Percentiles rank a stretch among this genome's conserved stretches.
These are phyloP conservation scores for Globisporangium nunn DNA, from an alignment of 352 stramenopile species.

Conservation along the genomic window DNA sequence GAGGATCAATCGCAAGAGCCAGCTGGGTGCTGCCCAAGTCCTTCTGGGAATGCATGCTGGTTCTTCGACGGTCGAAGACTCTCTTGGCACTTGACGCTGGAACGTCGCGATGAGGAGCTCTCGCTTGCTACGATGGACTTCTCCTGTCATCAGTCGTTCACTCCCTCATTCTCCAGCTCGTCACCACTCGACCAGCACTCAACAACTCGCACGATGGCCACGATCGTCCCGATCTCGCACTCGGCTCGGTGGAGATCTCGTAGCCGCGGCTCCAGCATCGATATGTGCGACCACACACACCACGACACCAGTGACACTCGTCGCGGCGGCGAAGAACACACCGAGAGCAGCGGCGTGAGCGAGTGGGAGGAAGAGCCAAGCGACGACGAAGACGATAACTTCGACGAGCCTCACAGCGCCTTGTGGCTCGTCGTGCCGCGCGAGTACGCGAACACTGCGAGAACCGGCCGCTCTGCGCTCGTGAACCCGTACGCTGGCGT, in stretches of 20 bases:
- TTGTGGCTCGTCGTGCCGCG: conserved; percentile 38
- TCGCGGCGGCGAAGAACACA: not conserved
- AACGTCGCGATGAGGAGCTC: not conserved
- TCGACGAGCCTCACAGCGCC: conserved; percentile 28
- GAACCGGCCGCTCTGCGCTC: not conserved
- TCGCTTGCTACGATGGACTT: not conserved
- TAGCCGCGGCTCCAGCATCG: conserved; percentile 41
- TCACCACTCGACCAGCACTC: not conserved
- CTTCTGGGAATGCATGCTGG: too few relatives aligned
- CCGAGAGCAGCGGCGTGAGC: conserved; percentile 3
- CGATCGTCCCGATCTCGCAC: conserved; percentile 52
- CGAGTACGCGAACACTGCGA: conserved; percentile 16
- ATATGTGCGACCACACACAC: conserved; percentile 13
- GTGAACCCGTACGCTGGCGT: not conserved
- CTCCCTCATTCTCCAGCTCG: not conserved
- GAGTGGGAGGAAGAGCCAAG: conserved; percentile 11
- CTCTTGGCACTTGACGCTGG: not conserved
- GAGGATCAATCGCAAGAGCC: conserved; percentile 1
- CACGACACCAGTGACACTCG: not conserved
- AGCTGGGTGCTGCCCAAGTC: not conserved
- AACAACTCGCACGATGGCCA: conserved; percentile 23
- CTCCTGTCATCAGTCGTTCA: not conserved
- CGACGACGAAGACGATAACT: conserved; percentile 22
- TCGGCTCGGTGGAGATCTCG: conserved; percentile 41
- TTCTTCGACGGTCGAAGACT: not conserved